Conservation (phyloP, 2,329 filamentous ascomycete species). For the Colletotrichum cuscutae region DNA sequence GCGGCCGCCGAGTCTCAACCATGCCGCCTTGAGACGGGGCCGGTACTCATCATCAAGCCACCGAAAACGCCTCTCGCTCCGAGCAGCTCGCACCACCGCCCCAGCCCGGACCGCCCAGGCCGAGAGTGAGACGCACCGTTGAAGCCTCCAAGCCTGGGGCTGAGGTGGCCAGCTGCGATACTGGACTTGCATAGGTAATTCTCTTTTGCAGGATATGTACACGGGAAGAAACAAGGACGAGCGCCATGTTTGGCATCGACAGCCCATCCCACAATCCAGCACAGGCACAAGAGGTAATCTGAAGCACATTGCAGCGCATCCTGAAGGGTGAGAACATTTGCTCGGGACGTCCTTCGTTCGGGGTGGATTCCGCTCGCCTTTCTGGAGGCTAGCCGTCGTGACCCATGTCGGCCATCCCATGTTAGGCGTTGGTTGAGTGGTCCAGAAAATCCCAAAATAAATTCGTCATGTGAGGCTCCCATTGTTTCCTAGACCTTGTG, state of each 20-base stretch:
- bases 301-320: neutral
- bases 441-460: neutral
- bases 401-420: neutral
- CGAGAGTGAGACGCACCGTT: conserved; percentile 30
- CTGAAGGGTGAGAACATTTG: neutral
- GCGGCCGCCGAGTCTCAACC: conserved; percentile 1
- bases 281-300: neutral
- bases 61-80: conserved; percentile 13
- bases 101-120: conserved; percentile 13
- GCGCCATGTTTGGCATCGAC: conserved; percentile 1
- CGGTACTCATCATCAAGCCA: conserved; percentile 16
- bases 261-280: neutral
- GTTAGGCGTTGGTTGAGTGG: neutral
- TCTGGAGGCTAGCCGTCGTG: neutral
- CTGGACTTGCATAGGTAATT: neutral
- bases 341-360: conserved; percentile 6
- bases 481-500: neutral
- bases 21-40: neutral
- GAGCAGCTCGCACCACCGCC: neutral
- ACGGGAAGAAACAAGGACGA: conserved; percentile 4
- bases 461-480: conserved; percentile 19
- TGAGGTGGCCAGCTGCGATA: neutral
- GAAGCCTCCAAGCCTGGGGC: conserved; percentile 9
- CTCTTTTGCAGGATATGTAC: conserved; percentile 10
- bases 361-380: conserved; percentile 3